phyloP scores from a whole-genome alignment of 768 basidiomycete species.

The Tephrocybe sp. region DNA sequence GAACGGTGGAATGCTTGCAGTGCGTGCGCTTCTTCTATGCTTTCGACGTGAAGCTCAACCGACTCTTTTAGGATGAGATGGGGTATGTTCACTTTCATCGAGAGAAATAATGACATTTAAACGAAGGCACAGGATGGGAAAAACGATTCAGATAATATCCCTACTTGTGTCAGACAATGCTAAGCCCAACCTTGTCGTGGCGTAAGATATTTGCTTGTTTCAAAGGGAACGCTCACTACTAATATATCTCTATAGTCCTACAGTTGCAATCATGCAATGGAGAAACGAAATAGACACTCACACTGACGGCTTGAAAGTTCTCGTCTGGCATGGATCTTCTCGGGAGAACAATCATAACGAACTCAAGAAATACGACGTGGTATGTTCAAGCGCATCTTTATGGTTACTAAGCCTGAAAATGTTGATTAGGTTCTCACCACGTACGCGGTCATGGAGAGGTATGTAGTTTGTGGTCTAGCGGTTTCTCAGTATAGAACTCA shows the following conservation, averaged over 20 bases:
- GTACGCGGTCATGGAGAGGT: conserved; percentile 83
- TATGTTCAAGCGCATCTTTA: conserved; percentile 30
- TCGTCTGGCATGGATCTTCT: conserved; percentile 88
- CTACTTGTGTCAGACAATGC: conserved; percentile 75
- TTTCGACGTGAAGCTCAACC: not conserved
- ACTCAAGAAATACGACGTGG: conserved; percentile 85
- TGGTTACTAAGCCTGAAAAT: not conserved
- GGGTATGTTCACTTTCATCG: conserved; percentile 48
- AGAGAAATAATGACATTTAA: not conserved
- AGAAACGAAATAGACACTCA: conserved; percentile 88
- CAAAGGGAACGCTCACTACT: conserved; percentile 17
- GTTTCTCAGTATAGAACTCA: not conserved
- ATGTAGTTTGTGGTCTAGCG: not conserved
- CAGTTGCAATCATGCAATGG: conserved; percentile 77
- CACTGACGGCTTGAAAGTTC: conserved; percentile 78
- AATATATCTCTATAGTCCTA: conserved; percentile 34
- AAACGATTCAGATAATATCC: conserved; percentile 95
- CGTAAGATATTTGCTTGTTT: conserved; percentile 47
- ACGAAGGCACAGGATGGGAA: conserved; percentile 65
- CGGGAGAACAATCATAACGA: conserved; percentile 65
- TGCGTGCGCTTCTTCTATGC: conserved; percentile 33
- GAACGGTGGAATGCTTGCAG: conserved; percentile 90
- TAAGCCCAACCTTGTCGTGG: conserved; percentile 89
- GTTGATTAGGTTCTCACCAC: conserved; percentile 68
- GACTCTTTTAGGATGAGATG: conserved; percentile 72